Evolutionary conservation across 306 rosid species (phyloP), one percentile per base, ranked within the genome.

Genomic region (Quercus dentata): DNA sequence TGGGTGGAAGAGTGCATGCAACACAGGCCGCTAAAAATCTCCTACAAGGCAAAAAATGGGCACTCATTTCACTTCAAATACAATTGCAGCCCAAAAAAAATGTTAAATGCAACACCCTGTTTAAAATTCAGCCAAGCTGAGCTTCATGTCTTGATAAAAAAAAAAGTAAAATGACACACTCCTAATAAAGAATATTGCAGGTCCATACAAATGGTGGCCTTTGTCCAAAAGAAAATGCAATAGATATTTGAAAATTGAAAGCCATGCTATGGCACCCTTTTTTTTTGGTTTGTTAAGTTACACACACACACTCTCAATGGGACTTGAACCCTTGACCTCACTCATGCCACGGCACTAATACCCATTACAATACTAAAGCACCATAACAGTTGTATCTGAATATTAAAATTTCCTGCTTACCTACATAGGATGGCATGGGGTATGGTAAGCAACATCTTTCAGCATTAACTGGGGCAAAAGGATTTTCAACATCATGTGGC

Each of bases 21-120:
- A 84, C 85, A 81, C 84, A 83, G 52, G 89, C 80, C 3, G 82
- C 89, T 71, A 86, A 75, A 83, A 86, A 80, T 78, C 83, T 83
- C 79, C 89, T 85, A 57, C 87, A 83, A 56, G 87, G 89, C 46
- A 85, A 86, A 73, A 86, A 86, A 65, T 86, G 89, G 65, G 85
- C 77, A 68, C 87, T 87, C 89, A 83, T 86, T 83, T 86, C 83
- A 80, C 87, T 86, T 87, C 71, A 75, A 83, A 74, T 55, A 77
- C 46, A 77, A 49, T 73, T 76, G 58, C 54, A 78, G 77, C 33
- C 44, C 78, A 20, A 11, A 59, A 58, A 27, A 57, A 57, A 59
- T 10, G 30, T 21, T 59, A 59, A 59, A 59, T 21, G 17, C 52
- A 21, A 59, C 65, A 23, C 6, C 28, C 65, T 58, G 11, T 59